Base-by-base conservation (phyloP, 139 green algal genomes). In the Zygnema circumcarinatum region DNA sequence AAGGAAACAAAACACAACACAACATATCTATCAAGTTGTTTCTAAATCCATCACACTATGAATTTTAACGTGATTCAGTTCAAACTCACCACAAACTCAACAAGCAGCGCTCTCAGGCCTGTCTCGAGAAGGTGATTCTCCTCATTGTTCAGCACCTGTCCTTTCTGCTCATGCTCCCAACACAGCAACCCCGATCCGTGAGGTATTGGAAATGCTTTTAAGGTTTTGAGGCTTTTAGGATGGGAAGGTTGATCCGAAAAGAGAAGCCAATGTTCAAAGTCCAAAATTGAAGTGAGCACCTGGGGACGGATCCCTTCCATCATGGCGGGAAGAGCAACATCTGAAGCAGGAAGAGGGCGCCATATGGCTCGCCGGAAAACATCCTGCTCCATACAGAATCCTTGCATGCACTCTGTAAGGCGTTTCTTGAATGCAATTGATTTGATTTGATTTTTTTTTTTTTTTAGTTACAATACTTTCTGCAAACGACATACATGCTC, bases 51-150 rank as follows among this genome's bases (percentile, higher is more conserved):
- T 25, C 47, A 62, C 7, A 62, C 7, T 25, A 62, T 62, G 16
- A 16, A 16, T 25, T 7, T 16, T 62, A 62, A 7, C 7, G 7
- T 62, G 47, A 62, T 16, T 62, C 16, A 62, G 16, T n/a, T n/a
- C n/a, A 41, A 41, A n/a, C 68, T 87, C 39, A 88, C 72, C 56
- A 87, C 81, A 32, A 87, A 41, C 22, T 47, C 35, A 38, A 81
- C 68, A n/a, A 87, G 81, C 33, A 87, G 81, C 36, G 81, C 35
- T 22, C 81, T 29, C 32, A 87, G 67, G 67, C 81, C 81, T 42
- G 56, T 87, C 81, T 87, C 81, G 33, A 87, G 67, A 72, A 83
- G 81, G 68, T 87, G 81, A 52, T 87, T 87, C 67, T 87, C 38
- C 81, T 87, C 81, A 31, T n/a, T 76, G 29, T 76, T 81, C 33